phyloP scores from a whole-genome alignment of 2,329 filamentous ascomycete genomes.

The Dryadomyces quercus-mongolicae region DNA sequence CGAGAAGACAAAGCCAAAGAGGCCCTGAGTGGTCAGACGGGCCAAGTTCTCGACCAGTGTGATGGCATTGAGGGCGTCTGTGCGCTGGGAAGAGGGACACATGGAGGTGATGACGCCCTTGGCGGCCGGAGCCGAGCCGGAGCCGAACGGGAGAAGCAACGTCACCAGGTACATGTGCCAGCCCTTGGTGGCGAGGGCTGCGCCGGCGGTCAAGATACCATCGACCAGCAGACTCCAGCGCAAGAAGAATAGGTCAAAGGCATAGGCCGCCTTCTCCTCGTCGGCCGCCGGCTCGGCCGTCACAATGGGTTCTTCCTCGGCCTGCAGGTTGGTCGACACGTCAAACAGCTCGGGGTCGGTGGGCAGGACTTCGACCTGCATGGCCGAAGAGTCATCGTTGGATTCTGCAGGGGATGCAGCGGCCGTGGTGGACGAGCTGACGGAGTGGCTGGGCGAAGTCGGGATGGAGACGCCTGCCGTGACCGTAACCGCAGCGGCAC shows the following conservation, averaged over 20 bases:
- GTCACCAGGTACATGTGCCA: slow-evolving; percentile 62
- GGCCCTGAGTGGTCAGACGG: slow-evolving; percentile 46
- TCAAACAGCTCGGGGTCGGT: slow-evolving; percentile 30
- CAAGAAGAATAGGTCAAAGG: slow-evolving; percentile 57
- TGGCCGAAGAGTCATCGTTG: neutral
- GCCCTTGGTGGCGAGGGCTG: slow-evolving; percentile 46
- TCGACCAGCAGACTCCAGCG: slow-evolving; percentile 54
- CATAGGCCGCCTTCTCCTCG: slow-evolving; percentile 33
- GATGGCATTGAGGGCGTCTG: slow-evolving; percentile 56
- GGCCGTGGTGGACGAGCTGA: neutral
- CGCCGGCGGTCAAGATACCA: slow-evolving; percentile 48
- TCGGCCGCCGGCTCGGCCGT: slow-evolving; percentile 6
- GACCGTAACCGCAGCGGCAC: neutral
- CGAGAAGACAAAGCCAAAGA: slow-evolving; percentile 58
- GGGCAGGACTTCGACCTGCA: slow-evolving; percentile 11
- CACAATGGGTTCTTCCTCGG: slow-evolving; percentile 31
- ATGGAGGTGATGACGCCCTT: slow-evolving; percentile 65
- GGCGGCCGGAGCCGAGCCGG: slow-evolving; percentile 55
- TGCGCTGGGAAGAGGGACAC: slow-evolving; percentile 47
- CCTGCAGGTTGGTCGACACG: slow-evolving; percentile 25
- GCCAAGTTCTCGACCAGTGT: slow-evolving; percentile 61
- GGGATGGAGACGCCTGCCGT: neutral
- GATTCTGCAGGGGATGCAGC: neutral
- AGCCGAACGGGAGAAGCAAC: slow-evolving; percentile 53
- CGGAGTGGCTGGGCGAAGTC: neutral